Conservation (phyloP, 192 early-diverging fungal genomes). For the Podila clonocystis region DNA sequence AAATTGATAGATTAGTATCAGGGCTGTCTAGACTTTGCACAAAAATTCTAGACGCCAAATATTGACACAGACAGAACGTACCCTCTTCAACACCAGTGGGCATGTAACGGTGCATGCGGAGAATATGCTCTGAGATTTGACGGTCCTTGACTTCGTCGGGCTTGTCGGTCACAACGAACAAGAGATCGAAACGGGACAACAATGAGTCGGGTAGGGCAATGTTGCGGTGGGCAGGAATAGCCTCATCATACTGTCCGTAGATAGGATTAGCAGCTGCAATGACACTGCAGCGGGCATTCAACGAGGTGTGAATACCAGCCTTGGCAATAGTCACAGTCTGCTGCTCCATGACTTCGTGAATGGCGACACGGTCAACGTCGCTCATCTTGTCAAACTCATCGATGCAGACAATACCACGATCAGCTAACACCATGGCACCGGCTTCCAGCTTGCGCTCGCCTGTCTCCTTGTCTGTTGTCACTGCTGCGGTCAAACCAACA, state of each 20-base stretch:
- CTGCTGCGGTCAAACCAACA: constrained; percentile 97
- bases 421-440: constrained; percentile 98
- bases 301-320: constrained; percentile 98
- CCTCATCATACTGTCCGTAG: constrained; percentile 89
- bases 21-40: neutral
- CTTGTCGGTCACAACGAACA: constrained; percentile 96
- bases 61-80: constrained; percentile 29
- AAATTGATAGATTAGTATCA: neutral
- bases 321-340: constrained; percentile 98
- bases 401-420: constrained; percentile 97
- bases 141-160: constrained; percentile 88
- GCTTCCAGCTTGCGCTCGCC: constrained; percentile 95
- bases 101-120: constrained; percentile 94
- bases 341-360: constrained; percentile 99
- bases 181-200: constrained; percentile 96
- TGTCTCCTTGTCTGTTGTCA: constrained; percentile 94
- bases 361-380: constrained; percentile 96
- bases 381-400: constrained; percentile 99
- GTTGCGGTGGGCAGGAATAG: constrained; percentile 90
- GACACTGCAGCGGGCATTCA: constrained; percentile 97
- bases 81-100: constrained; percentile 88
- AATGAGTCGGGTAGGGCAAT: constrained; percentile 96
- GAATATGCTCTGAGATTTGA: constrained; percentile 90
- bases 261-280: constrained; percentile 98
- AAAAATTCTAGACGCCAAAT: too few relatives aligned